These are phyloP conservation scores for Sodiomyces alkalinus DNA, from an alignment of 2,329 filamentous ascomycete species.

Conservation along the genomic window DNA sequence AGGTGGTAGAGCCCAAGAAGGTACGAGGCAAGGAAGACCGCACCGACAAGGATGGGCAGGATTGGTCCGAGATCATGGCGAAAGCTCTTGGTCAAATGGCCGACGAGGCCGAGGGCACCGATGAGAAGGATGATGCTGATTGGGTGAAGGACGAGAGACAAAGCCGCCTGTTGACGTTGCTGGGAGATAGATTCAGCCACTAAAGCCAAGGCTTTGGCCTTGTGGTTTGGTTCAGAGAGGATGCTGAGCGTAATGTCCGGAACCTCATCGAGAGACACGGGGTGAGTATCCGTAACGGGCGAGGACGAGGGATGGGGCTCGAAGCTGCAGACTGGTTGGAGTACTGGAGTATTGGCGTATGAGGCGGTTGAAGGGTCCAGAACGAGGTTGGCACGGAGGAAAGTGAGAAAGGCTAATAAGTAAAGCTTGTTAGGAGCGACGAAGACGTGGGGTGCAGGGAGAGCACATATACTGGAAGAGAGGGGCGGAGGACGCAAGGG, in stretches of 20 bases:
- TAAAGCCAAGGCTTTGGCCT: slow-evolving; percentile 52
- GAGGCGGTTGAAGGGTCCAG: slow-evolving; percentile 46
- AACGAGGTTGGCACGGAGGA: slow-evolving; percentile 65
- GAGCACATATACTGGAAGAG: no score
- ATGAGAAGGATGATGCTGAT: slow-evolving; percentile 33
- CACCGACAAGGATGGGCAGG: slow-evolving; percentile 33
- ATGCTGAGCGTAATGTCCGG: slow-evolving; percentile 49
- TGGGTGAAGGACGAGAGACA: slow-evolving; percentile 48
- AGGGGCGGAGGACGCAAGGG: no score
- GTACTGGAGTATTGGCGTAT: slow-evolving; percentile 47
- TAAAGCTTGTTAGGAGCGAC: no score
- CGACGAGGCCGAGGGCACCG: slow-evolving; percentile 25
- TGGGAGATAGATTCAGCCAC: slow-evolving; percentile 72
- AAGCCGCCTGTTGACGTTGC: slow-evolving; percentile 55
- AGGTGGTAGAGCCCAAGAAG: slow-evolving; percentile 45
- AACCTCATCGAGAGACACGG: slow-evolving; percentile 31
- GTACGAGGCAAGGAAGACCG: slow-evolving; percentile 47
- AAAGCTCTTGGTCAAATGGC: slow-evolving; percentile 29
- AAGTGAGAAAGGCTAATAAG: slow-evolving; percentile 61
- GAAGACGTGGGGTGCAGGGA: no score
- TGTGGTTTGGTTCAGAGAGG: slow-evolving; percentile 39
- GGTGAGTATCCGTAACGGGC: slow-evolving; percentile 22
- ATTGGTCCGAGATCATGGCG: slow-evolving; percentile 36
- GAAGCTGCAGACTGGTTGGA: slow-evolving; percentile 28
- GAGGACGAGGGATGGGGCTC: slow-evolving; percentile 21